These are phyloP conservation scores for Glycine latifolia DNA, from an alignment of 306 rosid species.

Conservation along the genomic window DNA sequence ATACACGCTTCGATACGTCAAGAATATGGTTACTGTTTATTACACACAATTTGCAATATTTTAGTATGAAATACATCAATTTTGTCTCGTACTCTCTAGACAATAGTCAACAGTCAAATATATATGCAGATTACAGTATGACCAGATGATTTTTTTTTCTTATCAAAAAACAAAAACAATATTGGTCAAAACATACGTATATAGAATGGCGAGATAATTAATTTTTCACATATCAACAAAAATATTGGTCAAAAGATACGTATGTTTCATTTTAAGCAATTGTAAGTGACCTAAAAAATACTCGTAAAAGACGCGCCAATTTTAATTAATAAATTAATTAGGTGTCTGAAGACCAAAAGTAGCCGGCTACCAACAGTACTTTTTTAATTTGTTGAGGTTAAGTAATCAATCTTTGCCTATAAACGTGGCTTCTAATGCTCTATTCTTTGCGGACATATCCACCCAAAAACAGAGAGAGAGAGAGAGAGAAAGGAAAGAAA, in stretches of 20 bases:
- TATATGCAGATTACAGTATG: neutral
- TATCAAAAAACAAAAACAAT: neutral
- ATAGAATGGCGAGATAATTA: neutral
- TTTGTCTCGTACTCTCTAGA: neutral
- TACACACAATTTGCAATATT: neutral
- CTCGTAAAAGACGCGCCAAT: conserved; percentile 19
- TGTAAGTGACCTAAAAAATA: conserved; percentile 47
- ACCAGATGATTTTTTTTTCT: neutral
- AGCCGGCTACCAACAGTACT: conserved; percentile 15
- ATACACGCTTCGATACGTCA: neutral
- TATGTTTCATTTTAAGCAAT: no score
- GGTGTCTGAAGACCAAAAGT: conserved; percentile 35
- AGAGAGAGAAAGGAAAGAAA: neutral
- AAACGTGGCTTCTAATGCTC: conserved; percentile 59
- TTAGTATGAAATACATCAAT: neutral
- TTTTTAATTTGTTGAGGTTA: conserved; percentile 65
- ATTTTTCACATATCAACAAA: neutral
- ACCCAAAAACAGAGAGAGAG: conserved; percentile 45
- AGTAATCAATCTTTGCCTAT: conserved; percentile 63
- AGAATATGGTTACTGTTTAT: neutral
- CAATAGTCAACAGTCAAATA: neutral
- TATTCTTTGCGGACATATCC: conserved; percentile 64
- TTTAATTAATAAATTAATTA: conserved; percentile 30
- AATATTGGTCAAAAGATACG: no score
- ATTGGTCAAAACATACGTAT: neutral